Conservation (phyloP, 345 rosid genomes). For the thale cress (Arabidopsis thaliana) region DNA sequence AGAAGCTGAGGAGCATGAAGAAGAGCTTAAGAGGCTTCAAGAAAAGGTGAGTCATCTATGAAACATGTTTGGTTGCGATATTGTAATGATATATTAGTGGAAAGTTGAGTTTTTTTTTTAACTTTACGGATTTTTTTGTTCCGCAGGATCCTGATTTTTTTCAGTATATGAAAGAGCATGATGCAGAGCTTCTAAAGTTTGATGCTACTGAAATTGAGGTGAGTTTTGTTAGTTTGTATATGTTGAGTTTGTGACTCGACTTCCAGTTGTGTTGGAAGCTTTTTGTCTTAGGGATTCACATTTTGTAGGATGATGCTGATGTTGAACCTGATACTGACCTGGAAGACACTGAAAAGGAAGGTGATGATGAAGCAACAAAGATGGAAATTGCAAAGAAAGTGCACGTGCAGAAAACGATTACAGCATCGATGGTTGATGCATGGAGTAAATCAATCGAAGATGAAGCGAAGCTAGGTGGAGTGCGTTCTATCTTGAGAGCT, state of each 20-base stretch:
- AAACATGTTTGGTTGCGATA: not conserved
- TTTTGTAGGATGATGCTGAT: conserved; percentile 43
- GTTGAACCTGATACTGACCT: conserved; percentile 56
- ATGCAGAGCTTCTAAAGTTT: conserved; percentile 75
- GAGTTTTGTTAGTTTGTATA: conserved; percentile 35
- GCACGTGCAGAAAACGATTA: conserved; percentile 60
- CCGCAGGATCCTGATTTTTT: conserved; percentile 88
- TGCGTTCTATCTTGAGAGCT: conserved; percentile 83
- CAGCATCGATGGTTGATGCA: conserved; percentile 73
- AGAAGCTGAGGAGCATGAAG: conserved; percentile 73
- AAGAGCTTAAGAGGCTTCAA: conserved; percentile 69
- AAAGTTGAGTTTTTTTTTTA: not conserved
- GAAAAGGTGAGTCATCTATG: conserved; percentile 56
- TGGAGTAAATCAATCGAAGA: conserved; percentile 73
- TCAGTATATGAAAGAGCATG: conserved; percentile 76
- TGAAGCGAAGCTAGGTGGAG: conserved; percentile 63
- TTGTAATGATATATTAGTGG: not conserved
- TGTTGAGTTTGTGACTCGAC: conserved; percentile 10
- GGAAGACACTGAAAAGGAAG: conserved; percentile 51
- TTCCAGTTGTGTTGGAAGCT: not conserved
- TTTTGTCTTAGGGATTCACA: conserved; percentile 36
- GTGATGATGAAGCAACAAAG: conserved; percentile 46
- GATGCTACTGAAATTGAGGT: conserved; percentile 79
- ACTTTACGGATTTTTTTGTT: conserved; percentile 25
- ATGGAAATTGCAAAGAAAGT: conserved; percentile 43